A percentile compares a stretch with the other conserved stretches of the same genome.
Evolutionary conservation across 2,329 filamentous ascomycete species (phyloP).

Genomic region (Whalleya microplaca): DNA sequence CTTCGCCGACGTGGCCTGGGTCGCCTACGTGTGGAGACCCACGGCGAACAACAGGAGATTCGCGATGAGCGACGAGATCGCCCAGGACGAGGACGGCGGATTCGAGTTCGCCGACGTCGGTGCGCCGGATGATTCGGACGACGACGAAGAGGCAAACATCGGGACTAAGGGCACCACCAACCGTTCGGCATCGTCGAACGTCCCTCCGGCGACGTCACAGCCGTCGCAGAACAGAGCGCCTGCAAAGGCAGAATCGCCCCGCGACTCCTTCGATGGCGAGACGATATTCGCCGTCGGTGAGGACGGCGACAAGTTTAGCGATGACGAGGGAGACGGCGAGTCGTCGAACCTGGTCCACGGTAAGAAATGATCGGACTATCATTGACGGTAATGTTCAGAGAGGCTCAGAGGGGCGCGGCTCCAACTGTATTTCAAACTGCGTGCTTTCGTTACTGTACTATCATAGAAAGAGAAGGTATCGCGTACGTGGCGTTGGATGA

Average conservation of each 20-base stretch:
- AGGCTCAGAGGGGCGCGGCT: conserved; percentile 4
- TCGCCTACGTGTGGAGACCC: conserved; percentile 95
- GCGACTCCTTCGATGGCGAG: conserved; percentile 73
- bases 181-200: conserved; percentile 23
- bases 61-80: conserved; percentile 98
- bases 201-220: conserved; percentile 25
- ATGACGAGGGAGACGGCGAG: conserved; percentile 64
- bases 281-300: conserved; percentile 96
- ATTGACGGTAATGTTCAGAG: conserved; percentile 1
- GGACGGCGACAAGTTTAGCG: conserved; percentile 79
- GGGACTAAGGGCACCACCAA: conserved; percentile 43
- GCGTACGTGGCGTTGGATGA: conserved; percentile 31
- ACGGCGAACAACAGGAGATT: conserved; percentile 97
- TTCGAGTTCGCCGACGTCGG: conserved; percentile 96
- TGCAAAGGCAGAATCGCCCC: conserved; percentile 54
- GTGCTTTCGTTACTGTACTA: conserved; percentile 29
- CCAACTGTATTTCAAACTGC: conserved; percentile 17
- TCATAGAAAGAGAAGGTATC: conserved; percentile 18
- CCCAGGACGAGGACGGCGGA: conserved; percentile 92
- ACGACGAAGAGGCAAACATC: conserved; percentile 60
- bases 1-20: conserved; percentile 87
- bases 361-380: conserved; percentile 42
- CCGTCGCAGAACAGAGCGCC: conserved; percentile 28
- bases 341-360: conserved; percentile 59
- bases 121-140: conserved; percentile 67